Evolutionary conservation across 2,329 filamentous ascomycete species (phyloP).

Genomic region (Diaporthe velutina): DNA sequence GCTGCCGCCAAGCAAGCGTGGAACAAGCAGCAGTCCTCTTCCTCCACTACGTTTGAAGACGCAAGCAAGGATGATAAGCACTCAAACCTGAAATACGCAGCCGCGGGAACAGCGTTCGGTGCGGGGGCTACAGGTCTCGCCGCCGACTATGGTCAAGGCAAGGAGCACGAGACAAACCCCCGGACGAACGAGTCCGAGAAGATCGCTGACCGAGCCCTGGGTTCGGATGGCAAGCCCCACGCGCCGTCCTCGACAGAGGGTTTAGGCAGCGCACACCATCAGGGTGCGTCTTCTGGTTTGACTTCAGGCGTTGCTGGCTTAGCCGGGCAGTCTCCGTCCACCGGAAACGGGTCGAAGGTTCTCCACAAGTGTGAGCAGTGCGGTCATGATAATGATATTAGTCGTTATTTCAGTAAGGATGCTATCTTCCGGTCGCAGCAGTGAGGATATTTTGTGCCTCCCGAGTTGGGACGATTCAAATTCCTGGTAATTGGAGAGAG

Average conservation of each 20-base stretch:
- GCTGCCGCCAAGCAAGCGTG: conserved; percentile 31
- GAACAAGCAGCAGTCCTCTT: neutral
- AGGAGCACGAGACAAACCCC: conserved; percentile 28
- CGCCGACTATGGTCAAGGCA: conserved; percentile 33
- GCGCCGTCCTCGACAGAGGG: neutral
- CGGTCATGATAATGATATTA: conserved; percentile 43
- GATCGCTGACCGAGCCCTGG: conserved; percentile 27
- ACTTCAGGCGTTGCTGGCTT: neutral
- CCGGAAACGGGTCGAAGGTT: conserved; percentile 37
- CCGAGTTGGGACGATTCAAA: neutral
- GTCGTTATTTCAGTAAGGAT: conserved; percentile 43
- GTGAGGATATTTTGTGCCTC: neutral
- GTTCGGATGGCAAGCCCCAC: conserved; percentile 31
- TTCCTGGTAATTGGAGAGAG: neutral
- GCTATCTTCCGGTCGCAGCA: conserved; percentile 12
- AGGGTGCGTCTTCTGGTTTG: neutral
- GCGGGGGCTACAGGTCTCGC: conserved; percentile 20
- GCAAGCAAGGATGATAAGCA: neutral
- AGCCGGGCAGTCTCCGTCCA: conserved; percentile 35
- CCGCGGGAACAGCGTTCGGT: neutral
- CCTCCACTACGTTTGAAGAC: neutral
- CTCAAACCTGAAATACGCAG: neutral
- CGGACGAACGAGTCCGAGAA: conserved; percentile 18
- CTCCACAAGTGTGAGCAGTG: conserved; percentile 42
- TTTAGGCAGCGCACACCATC: neutral